phyloP scores from a whole-genome alignment of 352 stramenopile species.

The Blastocystis sp. region DNA sequence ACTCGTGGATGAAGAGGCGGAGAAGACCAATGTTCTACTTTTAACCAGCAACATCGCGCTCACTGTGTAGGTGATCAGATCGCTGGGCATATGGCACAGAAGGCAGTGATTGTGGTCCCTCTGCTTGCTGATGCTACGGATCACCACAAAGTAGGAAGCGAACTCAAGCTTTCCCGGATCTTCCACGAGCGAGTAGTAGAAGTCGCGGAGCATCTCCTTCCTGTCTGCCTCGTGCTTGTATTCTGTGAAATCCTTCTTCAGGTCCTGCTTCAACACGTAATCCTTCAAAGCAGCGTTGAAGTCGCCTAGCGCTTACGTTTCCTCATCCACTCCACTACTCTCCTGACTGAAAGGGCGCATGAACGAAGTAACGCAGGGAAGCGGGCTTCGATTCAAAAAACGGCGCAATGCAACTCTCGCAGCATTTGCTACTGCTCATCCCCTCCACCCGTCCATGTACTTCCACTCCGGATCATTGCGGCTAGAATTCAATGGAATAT shows the following conservation, averaged over 20 bases:
- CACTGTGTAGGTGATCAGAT: slow-evolving; percentile 31
- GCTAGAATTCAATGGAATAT: no score
- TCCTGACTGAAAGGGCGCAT: background rate
- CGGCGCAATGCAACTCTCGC: background rate
- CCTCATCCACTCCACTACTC: background rate
- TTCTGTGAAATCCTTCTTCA: slow-evolving; percentile 12
- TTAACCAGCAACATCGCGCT: background rate
- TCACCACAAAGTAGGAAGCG: background rate
- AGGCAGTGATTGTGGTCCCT: background rate
- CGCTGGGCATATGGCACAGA: slow-evolving; percentile 10
- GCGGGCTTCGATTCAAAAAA: background rate
- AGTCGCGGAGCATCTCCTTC: slow-evolving; percentile 24
- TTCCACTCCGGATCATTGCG: no score
- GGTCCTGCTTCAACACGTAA: slow-evolving; percentile 39
- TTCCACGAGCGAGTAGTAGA: slow-evolving; percentile 7
- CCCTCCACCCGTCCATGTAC: no score
- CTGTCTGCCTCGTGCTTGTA: slow-evolving; percentile 23
- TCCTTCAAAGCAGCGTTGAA: slow-evolving; percentile 13
- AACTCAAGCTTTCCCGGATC: slow-evolving; percentile 9
- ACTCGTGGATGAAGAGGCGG: slow-evolving; percentile 34
- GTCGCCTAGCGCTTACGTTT: background rate
- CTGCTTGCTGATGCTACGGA: background rate
- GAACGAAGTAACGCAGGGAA: background rate
- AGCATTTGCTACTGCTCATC: slow-evolving; percentile 5
- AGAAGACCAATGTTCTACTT: slow-evolving; percentile 41